Evolutionary conservation across 257 asterid genomes (phyloP), one percentile per base, ranked within the genome.

Genomic region (Ilex aquifolium): DNA sequence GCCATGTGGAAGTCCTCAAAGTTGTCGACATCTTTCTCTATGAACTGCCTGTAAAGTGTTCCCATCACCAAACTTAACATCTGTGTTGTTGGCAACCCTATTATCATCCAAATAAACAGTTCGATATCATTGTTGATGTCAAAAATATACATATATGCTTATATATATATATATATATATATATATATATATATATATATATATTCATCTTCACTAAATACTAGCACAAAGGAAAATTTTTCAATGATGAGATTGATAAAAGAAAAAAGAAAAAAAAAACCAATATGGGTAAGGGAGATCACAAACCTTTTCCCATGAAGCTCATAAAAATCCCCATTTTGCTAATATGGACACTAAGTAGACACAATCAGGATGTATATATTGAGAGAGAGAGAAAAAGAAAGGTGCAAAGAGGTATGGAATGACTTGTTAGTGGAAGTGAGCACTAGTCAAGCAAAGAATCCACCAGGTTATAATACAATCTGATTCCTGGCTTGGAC

Each of bases 251-350:
- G 13, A 9, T 27, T 39, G 13, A 59, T 31, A 32, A 17, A 56
- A 57, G 11, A 51, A 44, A 5, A 39, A 31, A 46, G 27, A 36
- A 13, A 3, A 29, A 13, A 11, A 7, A 46, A 61, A 14, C 31
- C n/a, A 51, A 44, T 32, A 31, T 44, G 13, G 44, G 17, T 6
- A 15, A 67, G 40, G 27, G 42, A 57, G 29, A 51, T 63, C 30
- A 44, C 71, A 64, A 39, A 87, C 97, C 95, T 82, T 74, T 84
- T 67, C 90, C 91, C 87, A 85, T 82, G 75, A 84, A 74, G 67
- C 94, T 88, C 85, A 80, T 72, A 64, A 83, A 31, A 74, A 83
- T 56, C 64, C 94, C 96, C 96, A 91, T 91, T 42, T 64, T 82
- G 68, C 51, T 15, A 70, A 52, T 48, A 11, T 7, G 51, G 11